Percentiles rank a stretch among this genome's conserved stretches.
Evolutionary conservation across 2,329 filamentous ascomycete species (phyloP).

Genomic region (Stylonectria norvegica): DNA sequence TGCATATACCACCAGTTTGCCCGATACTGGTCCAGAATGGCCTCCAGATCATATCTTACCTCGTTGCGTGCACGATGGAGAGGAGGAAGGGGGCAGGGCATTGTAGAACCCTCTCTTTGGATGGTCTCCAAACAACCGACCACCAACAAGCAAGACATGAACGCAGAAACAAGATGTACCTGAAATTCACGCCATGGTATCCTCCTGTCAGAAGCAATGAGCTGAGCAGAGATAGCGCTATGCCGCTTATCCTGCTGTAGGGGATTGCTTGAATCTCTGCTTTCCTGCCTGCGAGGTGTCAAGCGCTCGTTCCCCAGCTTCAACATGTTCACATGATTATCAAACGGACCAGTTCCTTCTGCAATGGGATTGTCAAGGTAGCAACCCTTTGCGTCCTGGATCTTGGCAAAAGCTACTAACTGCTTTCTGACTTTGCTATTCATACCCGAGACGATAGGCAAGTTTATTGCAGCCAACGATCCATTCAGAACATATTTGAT

Average conservation of each 20-base stretch:
- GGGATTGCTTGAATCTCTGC: conserved; percentile 2
- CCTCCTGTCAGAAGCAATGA: conserved; percentile 1
- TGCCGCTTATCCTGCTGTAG: neutral
- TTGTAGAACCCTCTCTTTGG: conserved; percentile 1
- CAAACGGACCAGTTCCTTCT: neutral
- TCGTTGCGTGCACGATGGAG: neutral
- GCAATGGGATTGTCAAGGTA: neutral
- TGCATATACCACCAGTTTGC: too few species aligned
- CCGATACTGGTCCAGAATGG: conserved; percentile 1
- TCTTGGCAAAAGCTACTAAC: neutral
- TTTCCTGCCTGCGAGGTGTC: neutral
- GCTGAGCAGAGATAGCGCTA: neutral
- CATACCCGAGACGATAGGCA: neutral
- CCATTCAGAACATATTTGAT: neutral
- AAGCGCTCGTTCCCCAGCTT: neutral
- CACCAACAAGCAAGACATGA: neutral
- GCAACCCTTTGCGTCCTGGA: neutral
- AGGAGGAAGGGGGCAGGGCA: conserved; percentile 1
- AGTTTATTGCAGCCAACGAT: neutral
- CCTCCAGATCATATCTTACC: conserved; percentile 1
- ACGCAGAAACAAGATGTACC: conserved; percentile 1
- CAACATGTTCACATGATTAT: neutral
- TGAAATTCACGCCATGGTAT: conserved; percentile 2
- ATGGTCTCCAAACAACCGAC: conserved; percentile 1
- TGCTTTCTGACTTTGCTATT: neutral